A percentile compares a stretch with the other conserved stretches of the same genome.
These are phyloP conservation scores for Cryptococcus sp. DNA, from an alignment of 1,284 basidiomycete genomes.

Conservation along the genomic window DNA sequence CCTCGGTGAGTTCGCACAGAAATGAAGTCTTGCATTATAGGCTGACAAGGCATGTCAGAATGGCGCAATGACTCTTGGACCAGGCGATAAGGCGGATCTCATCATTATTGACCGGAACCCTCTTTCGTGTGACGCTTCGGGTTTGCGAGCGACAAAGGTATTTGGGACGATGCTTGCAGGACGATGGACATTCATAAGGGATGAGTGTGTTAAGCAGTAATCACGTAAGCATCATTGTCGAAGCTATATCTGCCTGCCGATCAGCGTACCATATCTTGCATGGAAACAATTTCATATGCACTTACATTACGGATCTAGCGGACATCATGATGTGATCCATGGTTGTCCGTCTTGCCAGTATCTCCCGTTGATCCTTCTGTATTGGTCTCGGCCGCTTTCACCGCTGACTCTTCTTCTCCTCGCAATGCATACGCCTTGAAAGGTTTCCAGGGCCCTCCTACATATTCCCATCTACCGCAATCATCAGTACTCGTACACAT, in stretches of 20 bases:
- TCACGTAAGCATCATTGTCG: no score
- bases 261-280: no score
- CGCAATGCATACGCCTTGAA: slow-evolving; percentile 16
- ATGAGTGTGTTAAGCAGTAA: no score
- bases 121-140: slow-evolving; percentile 25
- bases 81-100: slow-evolving; percentile 38
- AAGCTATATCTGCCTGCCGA: no score
- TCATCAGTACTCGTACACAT: not conserved
- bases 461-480: slow-evolving; percentile 10
- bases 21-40: no score
- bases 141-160: slow-evolving; percentile 29
- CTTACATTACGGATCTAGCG: no score
- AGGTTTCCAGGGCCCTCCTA: slow-evolving; percentile 17
- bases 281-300: no score
- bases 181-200: slow-evolving; percentile 27
- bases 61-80: slow-evolving; percentile 7
- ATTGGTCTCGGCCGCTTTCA: no score
- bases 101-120: slow-evolving; percentile 32
- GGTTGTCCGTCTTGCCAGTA: no score
- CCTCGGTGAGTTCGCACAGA: slow-evolving; percentile 7
- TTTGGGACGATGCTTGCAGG: slow-evolving; percentile 41
- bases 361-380: no score
- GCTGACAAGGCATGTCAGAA: no score
- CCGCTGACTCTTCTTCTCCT: slow-evolving; percentile 1
- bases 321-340: no score